phyloP scores from a whole-genome alignment of 768 basidiomycete species.

The Podaxis sp. region DNA sequence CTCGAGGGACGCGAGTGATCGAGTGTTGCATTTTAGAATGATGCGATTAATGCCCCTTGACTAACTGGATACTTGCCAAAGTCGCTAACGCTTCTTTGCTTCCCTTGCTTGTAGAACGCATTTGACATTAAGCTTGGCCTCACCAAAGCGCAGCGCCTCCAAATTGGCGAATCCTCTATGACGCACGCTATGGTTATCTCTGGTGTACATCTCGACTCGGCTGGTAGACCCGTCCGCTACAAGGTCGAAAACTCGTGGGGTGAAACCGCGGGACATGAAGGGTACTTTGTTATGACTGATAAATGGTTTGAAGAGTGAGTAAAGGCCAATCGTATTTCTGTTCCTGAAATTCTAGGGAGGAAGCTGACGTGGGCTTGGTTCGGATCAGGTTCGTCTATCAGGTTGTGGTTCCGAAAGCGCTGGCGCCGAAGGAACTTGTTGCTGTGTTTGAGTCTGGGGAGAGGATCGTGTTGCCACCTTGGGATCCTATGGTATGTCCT shows the following conservation, averaged over 20 bases:
- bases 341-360: background rate
- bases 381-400: constrained; percentile 79
- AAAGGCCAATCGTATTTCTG: background rate
- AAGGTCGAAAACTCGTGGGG: constrained; percentile 98
- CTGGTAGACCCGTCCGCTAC: constrained; percentile 81
- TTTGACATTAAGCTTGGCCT: constrained; percentile 80
- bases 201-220: constrained; percentile 78
- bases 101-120: constrained; percentile 45
- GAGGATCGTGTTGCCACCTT: constrained; percentile 68
- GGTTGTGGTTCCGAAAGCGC: constrained; percentile 77
- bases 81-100: background rate
- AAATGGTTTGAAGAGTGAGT: constrained; percentile 88
- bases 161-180: constrained; percentile 83
- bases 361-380: background rate
- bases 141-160: constrained; percentile 81
- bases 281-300: constrained; percentile 90
- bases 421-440: constrained; percentile 79
- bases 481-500: constrained; percentile 82
- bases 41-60: background rate
- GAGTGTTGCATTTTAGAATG: background rate
- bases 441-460: constrained; percentile 72
- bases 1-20: background rate
- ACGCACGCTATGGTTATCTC: constrained; percentile 97
- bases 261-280: constrained; percentile 68
- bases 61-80: background rate